Conservation (phyloP, 2,329 filamentous ascomycete genomes). For the Aaosphaeria arxii region DNA sequence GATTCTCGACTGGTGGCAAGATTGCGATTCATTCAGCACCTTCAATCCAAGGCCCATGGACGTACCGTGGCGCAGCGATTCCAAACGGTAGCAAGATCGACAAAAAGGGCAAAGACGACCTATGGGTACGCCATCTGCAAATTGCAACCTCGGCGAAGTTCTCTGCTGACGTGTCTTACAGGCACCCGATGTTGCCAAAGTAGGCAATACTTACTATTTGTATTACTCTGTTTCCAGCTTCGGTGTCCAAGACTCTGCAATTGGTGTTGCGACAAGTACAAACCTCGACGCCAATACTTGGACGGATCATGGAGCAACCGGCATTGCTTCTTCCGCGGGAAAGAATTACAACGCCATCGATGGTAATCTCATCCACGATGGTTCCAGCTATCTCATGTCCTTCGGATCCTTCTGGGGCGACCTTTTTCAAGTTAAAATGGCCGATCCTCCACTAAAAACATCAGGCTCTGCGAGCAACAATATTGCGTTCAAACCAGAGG, state of each 20-base stretch:
- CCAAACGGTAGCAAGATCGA: constrained; percentile 46
- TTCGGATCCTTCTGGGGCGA: constrained; percentile 70
- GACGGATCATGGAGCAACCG: constrained; percentile 58
- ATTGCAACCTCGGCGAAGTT: background rate
- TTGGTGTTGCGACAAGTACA: constrained; percentile 55
- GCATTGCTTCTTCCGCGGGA: constrained; percentile 43
- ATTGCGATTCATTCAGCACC: constrained; percentile 51
- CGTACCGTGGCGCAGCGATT: constrained; percentile 45
- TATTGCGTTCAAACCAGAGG: constrained; percentile 53
- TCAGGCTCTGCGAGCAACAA: constrained; percentile 38
- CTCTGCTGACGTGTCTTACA: constrained; percentile 19
- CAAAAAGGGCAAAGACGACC: constrained; percentile 45
- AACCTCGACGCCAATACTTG: constrained; percentile 54
- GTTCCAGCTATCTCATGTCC: constrained; percentile 50
- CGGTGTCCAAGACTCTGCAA: constrained; percentile 59
- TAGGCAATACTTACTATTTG: constrained; percentile 61
- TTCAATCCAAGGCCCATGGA: constrained; percentile 51
- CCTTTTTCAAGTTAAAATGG: constrained; percentile 59
- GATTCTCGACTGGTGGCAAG: constrained; percentile 52
- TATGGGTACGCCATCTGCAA: constrained; percentile 43
- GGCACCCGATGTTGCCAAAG: constrained; percentile 61
- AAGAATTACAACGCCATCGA: constrained; percentile 54
- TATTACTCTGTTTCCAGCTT: constrained; percentile 66
- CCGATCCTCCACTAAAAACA: constrained; percentile 28
- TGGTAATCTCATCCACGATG: constrained; percentile 40